phyloP scores from a whole-genome alignment of 257 asterid genomes.

The Striga asiatica region DNA sequence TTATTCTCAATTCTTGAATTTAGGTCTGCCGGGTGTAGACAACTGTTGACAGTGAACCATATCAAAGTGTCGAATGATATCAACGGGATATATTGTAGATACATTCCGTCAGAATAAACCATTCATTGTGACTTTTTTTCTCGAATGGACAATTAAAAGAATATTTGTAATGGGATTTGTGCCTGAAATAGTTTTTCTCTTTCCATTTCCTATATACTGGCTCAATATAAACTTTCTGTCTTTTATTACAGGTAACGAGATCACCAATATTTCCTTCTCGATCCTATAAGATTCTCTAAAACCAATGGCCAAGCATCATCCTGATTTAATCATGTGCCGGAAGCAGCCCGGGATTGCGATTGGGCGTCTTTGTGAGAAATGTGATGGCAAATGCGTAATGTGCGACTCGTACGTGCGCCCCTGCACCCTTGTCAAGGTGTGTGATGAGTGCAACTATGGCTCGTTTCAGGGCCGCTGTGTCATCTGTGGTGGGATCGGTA shows the following conservation, averaged over 20 bases:
- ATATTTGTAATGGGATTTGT: no score
- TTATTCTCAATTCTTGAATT: background rate
- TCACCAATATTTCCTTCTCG: background rate
- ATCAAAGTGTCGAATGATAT: background rate
- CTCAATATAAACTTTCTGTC: background rate
- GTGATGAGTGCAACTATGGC: slow-evolving; percentile 86
- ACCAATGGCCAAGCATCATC: slow-evolving; percentile 84
- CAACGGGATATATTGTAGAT: background rate
- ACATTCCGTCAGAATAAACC: background rate
- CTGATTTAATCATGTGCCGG: slow-evolving; percentile 85
- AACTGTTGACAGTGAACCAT: background rate
- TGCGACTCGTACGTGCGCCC: slow-evolving; percentile 90
- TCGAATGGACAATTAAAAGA: no score
- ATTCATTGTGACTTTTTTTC: background rate
- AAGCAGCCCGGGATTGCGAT: slow-evolving; percentile 90
- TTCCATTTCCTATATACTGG: background rate
- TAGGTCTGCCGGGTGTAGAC: background rate
- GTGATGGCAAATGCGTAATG: slow-evolving; percentile 77
- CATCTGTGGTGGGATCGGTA: slow-evolving; percentile 77
- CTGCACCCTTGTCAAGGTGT: slow-evolving; percentile 76
- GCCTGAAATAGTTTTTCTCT: background rate
- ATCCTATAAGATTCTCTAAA: slow-evolving; percentile 9
- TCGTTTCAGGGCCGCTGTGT: slow-evolving; percentile 87
- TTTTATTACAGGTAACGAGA: slow-evolving; percentile 9
- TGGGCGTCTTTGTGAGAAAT: slow-evolving; percentile 81